phyloP scores from a whole-genome alignment of 73 alveolate species.

The Halteria grandinella region DNA sequence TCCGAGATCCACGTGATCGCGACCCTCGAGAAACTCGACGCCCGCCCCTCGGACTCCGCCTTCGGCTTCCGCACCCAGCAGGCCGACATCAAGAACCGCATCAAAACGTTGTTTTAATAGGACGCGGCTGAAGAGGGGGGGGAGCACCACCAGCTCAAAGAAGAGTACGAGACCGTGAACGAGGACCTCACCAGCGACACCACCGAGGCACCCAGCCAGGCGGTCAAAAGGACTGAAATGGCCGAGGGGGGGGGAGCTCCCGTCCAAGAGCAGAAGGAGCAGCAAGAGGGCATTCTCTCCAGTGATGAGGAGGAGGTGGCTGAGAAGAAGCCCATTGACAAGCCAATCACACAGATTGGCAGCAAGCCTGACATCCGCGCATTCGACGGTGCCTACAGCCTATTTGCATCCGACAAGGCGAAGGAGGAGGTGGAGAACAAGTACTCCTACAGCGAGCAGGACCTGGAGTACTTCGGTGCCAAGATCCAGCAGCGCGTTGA shows the following conservation, averaged over 20 bases:
- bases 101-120: slow-evolving; percentile 6
- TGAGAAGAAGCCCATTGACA: neutral
- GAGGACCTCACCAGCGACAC: slow-evolving; percentile 64
- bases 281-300: neutral
- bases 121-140: slow-evolving; percentile 2
- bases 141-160: neutral
- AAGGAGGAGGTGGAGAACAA: neutral
- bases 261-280: neutral
- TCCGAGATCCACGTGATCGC: slow-evolving; percentile 12
- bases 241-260: neutral
- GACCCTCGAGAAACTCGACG: neutral
- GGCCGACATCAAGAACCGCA: neutral
- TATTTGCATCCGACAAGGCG: neutral
- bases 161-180: slow-evolving; percentile 57
- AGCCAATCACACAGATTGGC: too few species aligned
- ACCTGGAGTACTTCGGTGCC: neutral
- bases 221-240: neutral
- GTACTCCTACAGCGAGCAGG: neutral
- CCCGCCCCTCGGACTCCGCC: slow-evolving; percentile 8
- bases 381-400: neutral
- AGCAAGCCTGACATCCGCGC: too few species aligned
- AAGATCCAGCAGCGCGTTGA: neutral
- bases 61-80: neutral
- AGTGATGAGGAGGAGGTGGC: neutral
- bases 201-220: slow-evolving; percentile 9